Percentiles rank a stretch among this genome's conserved stretches.
Evolutionary conservation across 2,329 filamentous ascomycete species (phyloP).

Genomic region (Nigrospora sphaerica): DNA sequence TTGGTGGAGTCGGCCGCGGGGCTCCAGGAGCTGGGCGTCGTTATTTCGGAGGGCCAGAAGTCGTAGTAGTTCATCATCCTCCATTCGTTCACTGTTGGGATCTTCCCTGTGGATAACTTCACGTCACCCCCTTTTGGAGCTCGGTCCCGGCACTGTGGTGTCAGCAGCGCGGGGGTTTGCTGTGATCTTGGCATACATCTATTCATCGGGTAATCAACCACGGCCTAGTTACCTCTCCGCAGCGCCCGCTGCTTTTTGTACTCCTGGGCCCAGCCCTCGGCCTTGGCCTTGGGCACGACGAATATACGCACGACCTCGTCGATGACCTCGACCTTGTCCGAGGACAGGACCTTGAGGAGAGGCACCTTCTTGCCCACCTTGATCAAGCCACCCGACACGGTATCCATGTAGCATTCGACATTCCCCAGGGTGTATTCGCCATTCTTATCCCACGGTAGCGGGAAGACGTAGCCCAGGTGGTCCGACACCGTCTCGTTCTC

Average conservation of each 20-base stretch:
- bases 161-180: too few relatives aligned
- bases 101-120: too few relatives aligned
- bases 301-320: conserved; percentile 80
- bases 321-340: conserved; percentile 77
- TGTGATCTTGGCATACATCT: too few relatives aligned
- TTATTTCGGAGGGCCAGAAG: too few relatives aligned
- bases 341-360: conserved; percentile 65
- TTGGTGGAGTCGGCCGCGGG: too few relatives aligned
- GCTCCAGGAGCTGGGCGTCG: too few relatives aligned
- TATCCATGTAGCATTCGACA: conserved; percentile 91
- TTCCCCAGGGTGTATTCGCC: conserved; percentile 56
- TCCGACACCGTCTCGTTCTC: conserved; percentile 70
- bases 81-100: too few relatives aligned
- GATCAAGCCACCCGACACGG: conserved; percentile 67
- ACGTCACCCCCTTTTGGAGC: too few relatives aligned
- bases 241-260: conserved; percentile 69
- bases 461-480: conserved; percentile 80
- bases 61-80: too few relatives aligned
- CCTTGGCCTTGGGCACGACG: conserved; percentile 66
- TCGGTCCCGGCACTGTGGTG: too few relatives aligned
- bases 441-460: conserved; percentile 74
- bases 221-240: conserved; percentile 23
- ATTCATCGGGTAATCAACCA: too few relatives aligned
- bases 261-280: conserved; percentile 71
- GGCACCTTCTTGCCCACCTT: conserved; percentile 84